Percentiles rank a stretch among this genome's conserved stretches.
These are phyloP conservation scores for Aciculosporium take DNA, from an alignment of 2,329 filamentous ascomycete species.

Conservation along the genomic window DNA sequence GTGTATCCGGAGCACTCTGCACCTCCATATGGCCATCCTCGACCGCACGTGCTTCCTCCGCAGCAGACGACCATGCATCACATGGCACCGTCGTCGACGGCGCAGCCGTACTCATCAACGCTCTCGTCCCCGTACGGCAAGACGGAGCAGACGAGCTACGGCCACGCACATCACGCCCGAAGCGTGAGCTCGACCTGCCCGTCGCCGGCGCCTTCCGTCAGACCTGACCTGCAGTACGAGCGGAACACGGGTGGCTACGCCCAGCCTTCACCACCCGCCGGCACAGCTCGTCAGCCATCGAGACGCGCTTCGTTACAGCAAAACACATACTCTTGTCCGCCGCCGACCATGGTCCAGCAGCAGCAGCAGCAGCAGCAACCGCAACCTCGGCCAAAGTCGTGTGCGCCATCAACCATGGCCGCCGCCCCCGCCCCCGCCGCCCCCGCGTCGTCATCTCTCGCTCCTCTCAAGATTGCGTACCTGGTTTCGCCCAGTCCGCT, in stretches of 20 bases:
- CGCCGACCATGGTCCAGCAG: background rate
- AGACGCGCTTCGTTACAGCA: slow-evolving; percentile 16
- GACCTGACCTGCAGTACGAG: slow-evolving; percentile 21
- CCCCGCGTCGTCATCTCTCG: slow-evolving; percentile 14
- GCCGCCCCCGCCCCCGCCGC: slow-evolving; percentile 5
- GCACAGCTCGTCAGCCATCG: slow-evolving; percentile 13
- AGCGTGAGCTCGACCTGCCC: slow-evolving; percentile 16
- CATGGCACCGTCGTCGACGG: slow-evolving; percentile 13
- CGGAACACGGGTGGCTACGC: slow-evolving; percentile 22
- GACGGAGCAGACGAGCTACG: slow-evolving; percentile 25
- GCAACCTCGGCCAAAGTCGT: background rate
- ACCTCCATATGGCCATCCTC: slow-evolving; percentile 21
- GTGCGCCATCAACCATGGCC: slow-evolving; percentile 6
- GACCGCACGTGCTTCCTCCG: slow-evolving; percentile 22
- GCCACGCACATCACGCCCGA: slow-evolving; percentile 14
- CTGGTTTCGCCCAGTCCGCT: slow-evolving; percentile 17
- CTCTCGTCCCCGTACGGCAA: slow-evolving; percentile 27
- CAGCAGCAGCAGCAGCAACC: background rate
- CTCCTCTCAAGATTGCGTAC: slow-evolving; percentile 23
- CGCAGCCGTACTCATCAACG: slow-evolving; percentile 20
- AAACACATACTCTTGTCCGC: background rate
- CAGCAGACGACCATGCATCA: slow-evolving; percentile 19
- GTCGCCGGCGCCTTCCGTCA: slow-evolving; percentile 17
- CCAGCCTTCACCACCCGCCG: slow-evolving; percentile 24
- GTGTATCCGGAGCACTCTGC: slow-evolving; percentile 20